These are phyloP conservation scores for Ophioceras dolichostomum DNA, from an alignment of 2,329 filamentous ascomycete species.

Conservation along the genomic window DNA sequence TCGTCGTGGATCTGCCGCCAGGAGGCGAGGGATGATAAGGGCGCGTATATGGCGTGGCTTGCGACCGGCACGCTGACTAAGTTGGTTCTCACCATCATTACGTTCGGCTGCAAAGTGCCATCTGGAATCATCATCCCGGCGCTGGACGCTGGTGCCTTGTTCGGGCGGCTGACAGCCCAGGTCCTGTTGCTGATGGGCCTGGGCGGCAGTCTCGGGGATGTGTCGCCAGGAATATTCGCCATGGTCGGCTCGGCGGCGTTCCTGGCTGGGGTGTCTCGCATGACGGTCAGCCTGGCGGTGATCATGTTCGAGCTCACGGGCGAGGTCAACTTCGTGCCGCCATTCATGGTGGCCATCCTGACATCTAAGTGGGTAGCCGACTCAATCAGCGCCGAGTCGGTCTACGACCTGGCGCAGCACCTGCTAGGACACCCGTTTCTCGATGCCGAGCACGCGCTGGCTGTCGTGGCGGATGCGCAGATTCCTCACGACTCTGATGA, in stretches of 20 bases:
- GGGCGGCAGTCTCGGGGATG: conserved; percentile 14
- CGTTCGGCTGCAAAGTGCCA: conserved; percentile 47
- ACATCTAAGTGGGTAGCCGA: conserved; percentile 48
- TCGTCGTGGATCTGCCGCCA: conserved; percentile 35
- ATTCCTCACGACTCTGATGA: conserved; percentile 18
- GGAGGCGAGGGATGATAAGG: conserved; percentile 22
- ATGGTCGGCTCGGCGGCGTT: conserved; percentile 49
- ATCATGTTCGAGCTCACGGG: conserved; percentile 52
- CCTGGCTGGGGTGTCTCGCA: conserved; percentile 43
- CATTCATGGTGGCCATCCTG: conserved; percentile 47
- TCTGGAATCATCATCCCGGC: conserved; percentile 49
- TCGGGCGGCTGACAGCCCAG: conserved; percentile 25
- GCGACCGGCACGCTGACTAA: conserved; percentile 41
- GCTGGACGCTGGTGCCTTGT: conserved; percentile 43
- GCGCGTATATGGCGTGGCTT: conserved; percentile 34
- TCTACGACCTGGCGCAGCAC: conserved; percentile 48
- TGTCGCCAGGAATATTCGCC: conserved; percentile 46
- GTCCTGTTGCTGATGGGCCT: conserved; percentile 31
- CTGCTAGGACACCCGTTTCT: conserved; percentile 47
- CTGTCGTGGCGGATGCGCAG: conserved; percentile 14
- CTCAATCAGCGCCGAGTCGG: conserved; percentile 34
- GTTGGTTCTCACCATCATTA: conserved; percentile 43
- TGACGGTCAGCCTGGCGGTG: conserved; percentile 45
- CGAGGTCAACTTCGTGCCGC: conserved; percentile 42
- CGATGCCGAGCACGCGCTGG: conserved; percentile 35